A percentile compares a stretch with the other conserved stretches of the same genome.
Evolutionary conservation across 2,329 filamentous ascomycete species (phyloP).

Genomic region (Dothideomycetidae sp.): DNA sequence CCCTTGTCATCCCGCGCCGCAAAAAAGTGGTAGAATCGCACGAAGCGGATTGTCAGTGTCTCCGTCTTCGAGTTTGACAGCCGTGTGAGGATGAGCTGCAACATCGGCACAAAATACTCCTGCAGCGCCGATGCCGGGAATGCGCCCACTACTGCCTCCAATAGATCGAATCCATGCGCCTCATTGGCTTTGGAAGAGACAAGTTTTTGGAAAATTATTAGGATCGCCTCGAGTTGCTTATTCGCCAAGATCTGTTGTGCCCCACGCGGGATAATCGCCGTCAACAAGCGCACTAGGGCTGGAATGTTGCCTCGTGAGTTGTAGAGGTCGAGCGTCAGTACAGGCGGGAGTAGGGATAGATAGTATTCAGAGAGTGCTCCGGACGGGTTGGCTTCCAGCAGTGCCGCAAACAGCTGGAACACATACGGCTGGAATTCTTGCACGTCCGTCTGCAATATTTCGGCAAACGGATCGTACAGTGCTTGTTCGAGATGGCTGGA

Average conservation of each 20-base stretch:
- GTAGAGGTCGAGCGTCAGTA: constrained; percentile 75
- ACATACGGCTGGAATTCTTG: constrained; percentile 93
- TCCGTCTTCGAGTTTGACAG: constrained; percentile 64
- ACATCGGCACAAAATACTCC: constrained; percentile 62
- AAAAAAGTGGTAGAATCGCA: constrained; percentile 87
- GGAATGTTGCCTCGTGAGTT: constrained; percentile 87
- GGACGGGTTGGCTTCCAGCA: constrained; percentile 73
- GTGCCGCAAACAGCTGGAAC: constrained; percentile 84
- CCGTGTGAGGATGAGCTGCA: constrained; percentile 66
- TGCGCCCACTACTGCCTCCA: constrained; percentile 63
- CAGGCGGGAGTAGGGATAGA: constrained; percentile 59
- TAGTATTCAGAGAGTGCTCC: constrained; percentile 70
- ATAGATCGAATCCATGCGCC: constrained; percentile 71
- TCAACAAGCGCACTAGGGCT: constrained; percentile 70
- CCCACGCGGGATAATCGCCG: constrained; percentile 68
- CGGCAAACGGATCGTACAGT: constrained; percentile 71
- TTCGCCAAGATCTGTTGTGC: constrained; percentile 57
- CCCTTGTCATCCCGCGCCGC: constrained; percentile 65
- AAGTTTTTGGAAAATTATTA: constrained; percentile 94
- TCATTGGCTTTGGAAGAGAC: constrained; percentile 73
- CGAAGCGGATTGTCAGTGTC: constrained; percentile 72
- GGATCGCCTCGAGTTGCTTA: constrained; percentile 70
- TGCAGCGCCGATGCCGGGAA: constrained; percentile 63
- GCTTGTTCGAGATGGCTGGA: constrained; percentile 63
- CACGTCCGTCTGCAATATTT: constrained; percentile 67